Conservation (phyloP, 1,139 yeast genomes). For the Torulaspora globosa region DNA sequence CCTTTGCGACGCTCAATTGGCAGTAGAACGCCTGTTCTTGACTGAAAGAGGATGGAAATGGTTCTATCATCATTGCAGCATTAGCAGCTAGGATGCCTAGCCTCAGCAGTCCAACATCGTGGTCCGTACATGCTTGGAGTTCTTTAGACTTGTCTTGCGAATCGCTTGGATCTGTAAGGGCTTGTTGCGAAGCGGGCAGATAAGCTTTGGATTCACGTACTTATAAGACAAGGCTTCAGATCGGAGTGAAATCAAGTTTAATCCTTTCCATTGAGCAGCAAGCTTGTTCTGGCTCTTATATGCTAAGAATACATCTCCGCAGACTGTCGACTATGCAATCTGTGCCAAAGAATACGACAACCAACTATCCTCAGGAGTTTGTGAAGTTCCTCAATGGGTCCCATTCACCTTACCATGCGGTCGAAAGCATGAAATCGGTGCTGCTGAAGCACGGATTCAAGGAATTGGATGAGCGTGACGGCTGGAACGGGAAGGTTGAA, state of each 20-base stretch:
- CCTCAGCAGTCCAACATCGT: too few relatives aligned
- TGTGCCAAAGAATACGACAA: slow-evolving; percentile 8
- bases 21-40: background rate
- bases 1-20: background rate
- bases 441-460: slow-evolving; percentile 60
- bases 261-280: background rate
- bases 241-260: background rate
- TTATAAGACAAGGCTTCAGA: background rate
- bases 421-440: slow-evolving; percentile 54
- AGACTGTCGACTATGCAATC: slow-evolving; percentile 21
- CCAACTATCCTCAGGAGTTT: slow-evolving; percentile 46
- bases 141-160: background rate
- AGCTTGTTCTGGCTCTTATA: slow-evolving; percentile 9
- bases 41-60: too few relatives aligned
- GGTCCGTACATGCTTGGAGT: background rate
- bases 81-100: too few relatives aligned
- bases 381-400: slow-evolving; percentile 75
- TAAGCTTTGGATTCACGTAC: background rate
- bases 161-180: background rate
- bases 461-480: slow-evolving; percentile 68
- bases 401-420: slow-evolving; percentile 96
- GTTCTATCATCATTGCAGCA: too few relatives aligned
- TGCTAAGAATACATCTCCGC: slow-evolving; percentile 30
- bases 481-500: slow-evolving; percentile 60
- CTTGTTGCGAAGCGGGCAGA: background rate